Percentiles rank a stretch among this genome's conserved stretches.
phyloP scores from a whole-genome alignment of 2,329 filamentous ascomycete genomes.

The Colletotrichum chlorophyti region DNA sequence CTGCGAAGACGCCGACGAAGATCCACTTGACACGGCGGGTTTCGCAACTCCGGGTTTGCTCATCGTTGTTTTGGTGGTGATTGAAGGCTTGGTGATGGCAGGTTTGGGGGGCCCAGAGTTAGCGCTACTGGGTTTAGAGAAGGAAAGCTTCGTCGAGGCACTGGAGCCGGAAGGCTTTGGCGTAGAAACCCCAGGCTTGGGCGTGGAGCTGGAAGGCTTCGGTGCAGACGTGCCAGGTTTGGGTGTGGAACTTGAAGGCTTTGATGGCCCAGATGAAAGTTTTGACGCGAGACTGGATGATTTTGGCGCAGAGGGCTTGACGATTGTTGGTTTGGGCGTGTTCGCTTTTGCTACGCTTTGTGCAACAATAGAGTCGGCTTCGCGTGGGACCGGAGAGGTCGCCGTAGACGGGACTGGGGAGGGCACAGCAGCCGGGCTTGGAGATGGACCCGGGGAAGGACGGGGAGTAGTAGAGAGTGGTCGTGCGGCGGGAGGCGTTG shows the following conservation, averaged over 20 bases:
- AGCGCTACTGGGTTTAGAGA: neutral
- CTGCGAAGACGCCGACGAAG: neutral
- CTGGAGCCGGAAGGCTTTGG: neutral
- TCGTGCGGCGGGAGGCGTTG: constrained; percentile 7
- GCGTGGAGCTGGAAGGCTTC: neutral
- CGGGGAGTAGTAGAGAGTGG: constrained; percentile 11
- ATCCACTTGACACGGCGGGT: neutral
- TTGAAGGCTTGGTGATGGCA: constrained; percentile 12
- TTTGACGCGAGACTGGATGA: neutral
- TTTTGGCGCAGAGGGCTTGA: neutral
- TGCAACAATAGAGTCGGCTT: constrained; percentile 28
- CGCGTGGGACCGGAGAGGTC: constrained; percentile 16
- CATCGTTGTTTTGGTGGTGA: neutral
- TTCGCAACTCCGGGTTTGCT: constrained; percentile 1
- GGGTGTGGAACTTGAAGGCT: neutral
- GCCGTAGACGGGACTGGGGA: constrained; percentile 11
- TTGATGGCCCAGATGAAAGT: neutral
- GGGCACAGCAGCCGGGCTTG: neutral
- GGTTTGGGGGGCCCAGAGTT: constrained; percentile 32
- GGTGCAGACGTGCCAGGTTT: constrained; percentile 5
- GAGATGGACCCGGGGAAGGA: constrained; percentile 2
- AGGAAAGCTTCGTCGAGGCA: neutral
- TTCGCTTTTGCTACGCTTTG: constrained; percentile 8
- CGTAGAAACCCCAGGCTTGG: neutral
- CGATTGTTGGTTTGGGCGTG: constrained; percentile 1